phyloP scores from a whole-genome alignment of 352 stramenopile genomes.

The Pythium rhizo-oryzae region DNA sequence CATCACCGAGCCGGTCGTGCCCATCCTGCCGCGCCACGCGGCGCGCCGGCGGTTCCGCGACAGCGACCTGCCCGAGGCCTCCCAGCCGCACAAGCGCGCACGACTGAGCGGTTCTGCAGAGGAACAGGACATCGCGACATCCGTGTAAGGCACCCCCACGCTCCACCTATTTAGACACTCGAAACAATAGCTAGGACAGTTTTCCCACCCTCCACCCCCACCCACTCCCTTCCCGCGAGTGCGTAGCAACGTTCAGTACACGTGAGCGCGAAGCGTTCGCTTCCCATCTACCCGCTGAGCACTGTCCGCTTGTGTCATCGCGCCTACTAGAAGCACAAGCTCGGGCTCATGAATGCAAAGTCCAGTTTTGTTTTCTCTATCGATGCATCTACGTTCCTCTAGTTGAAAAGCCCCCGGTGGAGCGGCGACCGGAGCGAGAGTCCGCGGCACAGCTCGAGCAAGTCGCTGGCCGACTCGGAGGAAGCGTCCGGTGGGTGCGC shows the following conservation, averaged over 20 bases:
- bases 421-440: conserved; percentile 52
- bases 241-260: conserved; percentile 20
- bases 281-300: not conserved
- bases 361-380: not conserved
- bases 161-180: conserved; percentile 29
- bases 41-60: conserved; percentile 63
- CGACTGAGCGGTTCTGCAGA: conserved; percentile 51
- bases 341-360: conserved; percentile 12
- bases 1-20: conserved; percentile 69
- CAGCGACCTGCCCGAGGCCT: conserved; percentile 29
- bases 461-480: conserved; percentile 55
- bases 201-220: conserved; percentile 11
- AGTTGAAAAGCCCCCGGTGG: conserved; percentile 2
- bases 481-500: conserved; percentile 55
- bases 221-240: conserved; percentile 4
- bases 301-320: not conserved
- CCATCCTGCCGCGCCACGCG: conserved; percentile 68
- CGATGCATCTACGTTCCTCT: not conserved
- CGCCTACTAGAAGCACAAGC: too few relatives aligned
- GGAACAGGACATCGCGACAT: conserved; percentile 63
- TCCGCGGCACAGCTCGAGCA: conserved; percentile 75
- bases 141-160: conserved; percentile 31
- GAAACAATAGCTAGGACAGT: conserved; percentile 33
- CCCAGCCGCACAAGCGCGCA: conserved; percentile 57
- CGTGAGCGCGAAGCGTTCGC: too few relatives aligned